Percentiles rank a stretch among this genome's conserved stretches.
Evolutionary conservation across 495 filamentous ascomycete genomes (phyloP).

Genomic region (Corynascus novoguineensis): DNA sequence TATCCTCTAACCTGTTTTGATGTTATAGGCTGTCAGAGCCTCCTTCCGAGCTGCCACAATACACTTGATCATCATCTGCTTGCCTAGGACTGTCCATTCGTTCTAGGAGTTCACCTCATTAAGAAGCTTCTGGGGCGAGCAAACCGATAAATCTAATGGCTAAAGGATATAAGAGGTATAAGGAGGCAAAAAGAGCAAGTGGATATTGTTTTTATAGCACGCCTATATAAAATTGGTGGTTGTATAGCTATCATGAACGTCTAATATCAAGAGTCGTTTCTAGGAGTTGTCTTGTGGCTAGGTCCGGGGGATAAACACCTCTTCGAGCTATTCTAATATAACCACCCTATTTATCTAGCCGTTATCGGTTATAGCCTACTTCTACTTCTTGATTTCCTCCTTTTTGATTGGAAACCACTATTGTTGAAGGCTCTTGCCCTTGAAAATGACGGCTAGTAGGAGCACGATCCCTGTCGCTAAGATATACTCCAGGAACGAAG

Average conservation of each 20-base stretch:
- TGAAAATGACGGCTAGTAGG: no score
- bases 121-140: neutral
- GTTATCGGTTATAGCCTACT: no score
- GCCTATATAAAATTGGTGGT: constrained; percentile 9
- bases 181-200: constrained; percentile 14
- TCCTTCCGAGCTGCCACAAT: neutral
- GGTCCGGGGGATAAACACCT: neutral
- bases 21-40: neutral
- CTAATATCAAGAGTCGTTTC: constrained; percentile 30
- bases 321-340: neutral
- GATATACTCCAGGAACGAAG: no score
- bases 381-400: no score
- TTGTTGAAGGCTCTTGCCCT: no score
- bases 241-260: constrained; percentile 23
- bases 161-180: constrained; percentile 20
- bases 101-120: neutral
- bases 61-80: neutral
- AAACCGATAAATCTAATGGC: constrained; percentile 20
- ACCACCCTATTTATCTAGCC: neutral
- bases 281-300: neutral
- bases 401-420: no score
- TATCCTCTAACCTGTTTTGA: neutral
- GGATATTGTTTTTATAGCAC: neutral
- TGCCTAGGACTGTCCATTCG: neutral
- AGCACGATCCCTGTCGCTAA: no score